Base-by-base conservation (phyloP, 345 rosid genomes). In the Raphanus sativus region DNA sequence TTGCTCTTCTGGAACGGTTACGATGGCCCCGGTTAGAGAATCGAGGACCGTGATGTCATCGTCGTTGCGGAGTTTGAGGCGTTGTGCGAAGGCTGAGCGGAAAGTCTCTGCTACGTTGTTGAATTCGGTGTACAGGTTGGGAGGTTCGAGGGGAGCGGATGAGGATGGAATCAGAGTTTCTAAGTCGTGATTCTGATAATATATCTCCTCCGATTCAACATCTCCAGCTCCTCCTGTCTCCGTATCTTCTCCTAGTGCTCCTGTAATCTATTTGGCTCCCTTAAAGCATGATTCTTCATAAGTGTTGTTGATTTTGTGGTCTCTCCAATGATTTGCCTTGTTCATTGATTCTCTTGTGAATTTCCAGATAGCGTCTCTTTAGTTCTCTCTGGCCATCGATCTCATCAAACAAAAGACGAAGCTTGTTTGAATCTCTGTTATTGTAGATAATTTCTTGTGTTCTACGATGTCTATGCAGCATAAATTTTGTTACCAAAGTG, bases 1-100 rank as follows among this genome's bases (percentile, higher is more conserved):
- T 9, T 81, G 77, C 16, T 45, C 54, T 24, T 80, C 82, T 12
- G 72, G 75, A 1, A 81, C 77, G 2, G 94, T 85, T 2, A 89
- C 87, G 26, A 88, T 86, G 40, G 95, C 97, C 6, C 84, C 85
- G 9, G 92, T 72, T 76, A 83, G 81, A 0, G 87, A 83, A 81
- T 84, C 87, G 50, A 42, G 50, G 3, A 66, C 84, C 5, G 84
- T 42, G 50, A 42, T n/a, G n/a, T n/a, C n/a, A n/a, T n/a, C 65
- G 38, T 86, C 86, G 17, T 75, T 82, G 75, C 80, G 78, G 5
- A 7, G 17, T 15, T 50, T 50, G 17, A 50, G 55, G 55, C 55
- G 55, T 15, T 87, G 65, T 8, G 90, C 82, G 74, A 91, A 88
- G 4, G 89, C 96, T 0, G 90, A 45, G 13, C 87, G 86, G 82